These are phyloP conservation scores for Blastomyces percursus DNA, from an alignment of 2,329 filamentous ascomycete genomes.

Conservation along the genomic window DNA sequence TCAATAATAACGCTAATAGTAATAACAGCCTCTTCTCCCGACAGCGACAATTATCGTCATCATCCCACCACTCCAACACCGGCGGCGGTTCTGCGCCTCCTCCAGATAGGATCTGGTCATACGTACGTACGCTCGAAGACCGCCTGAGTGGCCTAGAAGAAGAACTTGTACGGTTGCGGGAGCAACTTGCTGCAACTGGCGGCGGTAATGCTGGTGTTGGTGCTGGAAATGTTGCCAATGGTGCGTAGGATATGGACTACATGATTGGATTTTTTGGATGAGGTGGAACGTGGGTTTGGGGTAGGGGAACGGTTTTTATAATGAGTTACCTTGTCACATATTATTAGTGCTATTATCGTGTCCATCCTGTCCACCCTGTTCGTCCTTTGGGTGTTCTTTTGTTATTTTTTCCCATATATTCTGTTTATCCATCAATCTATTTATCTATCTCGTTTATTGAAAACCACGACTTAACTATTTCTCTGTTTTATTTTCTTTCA, in stretches of 20 bases:
- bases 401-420: not conserved
- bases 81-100: slow-evolving; percentile 8
- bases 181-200: slow-evolving; percentile 16
- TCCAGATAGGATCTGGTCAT: slow-evolving; percentile 20
- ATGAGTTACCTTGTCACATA: no score
- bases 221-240: slow-evolving; percentile 5
- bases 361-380: no score
- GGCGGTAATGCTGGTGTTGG: not conserved
- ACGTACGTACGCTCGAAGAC: slow-evolving; percentile 24
- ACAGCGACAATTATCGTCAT: slow-evolving; percentile 6
- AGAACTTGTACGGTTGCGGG: slow-evolving; percentile 22
- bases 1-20: slow-evolving; percentile 10
- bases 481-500: not conserved
- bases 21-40: not conserved
- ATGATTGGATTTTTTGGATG: not conserved
- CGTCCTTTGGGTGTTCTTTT: not conserved
- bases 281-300: not conserved
- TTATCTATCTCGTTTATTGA: not conserved
- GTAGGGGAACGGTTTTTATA: not conserved
- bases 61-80: slow-evolving; percentile 3
- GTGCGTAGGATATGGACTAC: not conserved
- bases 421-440: not conserved
- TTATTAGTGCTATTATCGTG: not conserved
- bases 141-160: slow-evolving; percentile 25
- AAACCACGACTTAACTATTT: not conserved